A percentile compares a stretch with the other conserved stretches of the same genome.
These are phyloP conservation scores for Dothistroma pini DNA, from an alignment of 2,329 filamentous ascomycete genomes.

Conservation along the genomic window DNA sequence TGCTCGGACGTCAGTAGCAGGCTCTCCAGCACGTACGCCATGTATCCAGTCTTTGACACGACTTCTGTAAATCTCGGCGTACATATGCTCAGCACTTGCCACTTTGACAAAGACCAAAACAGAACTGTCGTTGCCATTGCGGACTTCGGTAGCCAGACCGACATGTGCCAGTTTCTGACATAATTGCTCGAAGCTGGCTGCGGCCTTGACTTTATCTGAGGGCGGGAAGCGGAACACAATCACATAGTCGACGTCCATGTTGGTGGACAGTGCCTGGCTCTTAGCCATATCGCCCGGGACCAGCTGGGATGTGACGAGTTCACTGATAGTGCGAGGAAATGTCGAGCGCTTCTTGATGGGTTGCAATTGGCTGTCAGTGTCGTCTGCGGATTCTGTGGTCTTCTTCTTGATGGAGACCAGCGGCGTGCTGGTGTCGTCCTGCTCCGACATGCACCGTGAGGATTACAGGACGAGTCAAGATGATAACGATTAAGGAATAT, in stretches of 20 bases:
- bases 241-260: conserved; percentile 81
- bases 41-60: conserved; percentile 93
- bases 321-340: conserved; percentile 27
- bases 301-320: conserved; percentile 31
- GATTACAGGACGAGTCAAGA: background rate
- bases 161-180: conserved; percentile 70
- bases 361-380: background rate
- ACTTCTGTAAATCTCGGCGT: conserved; percentile 71
- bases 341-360: conserved; percentile 22
- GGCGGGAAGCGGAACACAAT: conserved; percentile 71
- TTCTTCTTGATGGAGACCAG: conserved; percentile 13
- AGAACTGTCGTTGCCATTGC: conserved; percentile 69
- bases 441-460: conserved; percentile 6
- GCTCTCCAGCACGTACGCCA: conserved; percentile 74
- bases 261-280: conserved; percentile 42
- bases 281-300: conserved; percentile 34
- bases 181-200: conserved; percentile 72
- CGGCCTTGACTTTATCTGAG: conserved; percentile 64
- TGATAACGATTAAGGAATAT: background rate
- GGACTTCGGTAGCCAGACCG: conserved; percentile 84
- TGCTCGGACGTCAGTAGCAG: conserved; percentile 66
- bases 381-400: conserved; percentile 5
- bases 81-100: conserved; percentile 69
- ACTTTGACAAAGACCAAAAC: conserved; percentile 81
- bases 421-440: conserved; percentile 4